phyloP scores from a whole-genome alignment of 331 rosid species.

The Telfairia occidentalis region DNA sequence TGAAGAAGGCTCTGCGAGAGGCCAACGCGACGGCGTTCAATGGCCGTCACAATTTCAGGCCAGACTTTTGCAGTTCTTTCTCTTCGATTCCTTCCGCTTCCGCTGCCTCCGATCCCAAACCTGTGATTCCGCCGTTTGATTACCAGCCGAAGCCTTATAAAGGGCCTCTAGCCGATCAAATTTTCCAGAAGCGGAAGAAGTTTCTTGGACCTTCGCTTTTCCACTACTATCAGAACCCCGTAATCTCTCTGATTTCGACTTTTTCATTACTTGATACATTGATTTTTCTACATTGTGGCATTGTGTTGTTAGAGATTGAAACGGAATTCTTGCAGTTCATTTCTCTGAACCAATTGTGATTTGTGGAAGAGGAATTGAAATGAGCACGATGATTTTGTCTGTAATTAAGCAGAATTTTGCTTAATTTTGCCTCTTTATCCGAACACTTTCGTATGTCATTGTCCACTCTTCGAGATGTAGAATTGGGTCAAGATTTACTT shows the following conservation, averaged over 20 bases:
- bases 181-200: slow-evolving; percentile 53
- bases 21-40: not conserved
- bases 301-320: not conserved
- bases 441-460: not conserved
- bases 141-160: slow-evolving; percentile 48
- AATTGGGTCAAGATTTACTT: not conserved
- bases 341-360: not conserved
- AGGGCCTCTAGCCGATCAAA: slow-evolving; percentile 62
- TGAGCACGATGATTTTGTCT: not conserved
- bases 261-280: not conserved
- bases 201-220: slow-evolving; percentile 84
- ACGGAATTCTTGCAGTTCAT: not conserved
- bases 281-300: not conserved
- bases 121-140: slow-evolving; percentile 57
- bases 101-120: slow-evolving; percentile 11
- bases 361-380: not conserved
- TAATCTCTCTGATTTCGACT: slow-evolving; percentile 19
- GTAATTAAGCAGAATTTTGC: not conserved
- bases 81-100: slow-evolving; percentile 18
- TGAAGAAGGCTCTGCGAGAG: slow-evolving; percentile 29
- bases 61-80: slow-evolving; percentile 10
- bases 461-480: not conserved
- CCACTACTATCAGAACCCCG: slow-evolving; percentile 77
- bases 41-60: slow-evolving; percentile 9
- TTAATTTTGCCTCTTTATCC: not conserved